Evolutionary conservation across 1,284 basidiomycete species (phyloP).

Genomic region (Cutaneotrichosporon cavernicola): DNA sequence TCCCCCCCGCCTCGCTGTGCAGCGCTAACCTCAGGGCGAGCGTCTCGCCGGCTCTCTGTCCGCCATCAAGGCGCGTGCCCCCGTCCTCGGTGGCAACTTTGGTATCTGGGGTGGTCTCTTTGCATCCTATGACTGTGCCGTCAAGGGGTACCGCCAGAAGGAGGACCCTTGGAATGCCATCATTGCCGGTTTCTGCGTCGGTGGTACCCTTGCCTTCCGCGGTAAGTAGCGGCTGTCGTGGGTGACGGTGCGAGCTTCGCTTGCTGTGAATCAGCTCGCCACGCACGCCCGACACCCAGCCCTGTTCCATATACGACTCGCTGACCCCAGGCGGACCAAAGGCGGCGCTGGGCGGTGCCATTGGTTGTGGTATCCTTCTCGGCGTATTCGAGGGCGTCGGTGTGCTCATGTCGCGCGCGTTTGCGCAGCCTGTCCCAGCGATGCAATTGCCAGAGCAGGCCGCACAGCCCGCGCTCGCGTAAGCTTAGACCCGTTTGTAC

Average conservation of each 20-base stretch:
- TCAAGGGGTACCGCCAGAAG: conserved; percentile 96
- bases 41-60: conserved; percentile 89
- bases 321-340: conserved; percentile 74
- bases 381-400: conserved; percentile 78
- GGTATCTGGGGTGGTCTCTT: conserved; percentile 98
- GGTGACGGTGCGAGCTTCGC: neutral
- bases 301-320: neutral
- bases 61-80: conserved; percentile 96
- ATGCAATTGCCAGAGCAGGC: conserved; percentile 47
- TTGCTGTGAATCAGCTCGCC: neutral
- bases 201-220: conserved; percentile 89
- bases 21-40: conserved; percentile 64
- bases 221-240: too few species aligned
- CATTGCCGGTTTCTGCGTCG: conserved; percentile 96
- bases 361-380: conserved; percentile 93
- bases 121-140: conserved; percentile 94
- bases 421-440: conserved; percentile 52
- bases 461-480: conserved; percentile 34
- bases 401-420: conserved; percentile 51
- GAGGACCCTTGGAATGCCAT: conserved; percentile 99
- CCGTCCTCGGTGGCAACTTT: conserved; percentile 96
- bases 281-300: too few species aligned
- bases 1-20: too few species aligned
- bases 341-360: conserved; percentile 82
- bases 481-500: conserved; percentile 13